Conservation (phyloP, 2,329 filamentous ascomycete species). For the Aureobasidium sp. region DNA sequence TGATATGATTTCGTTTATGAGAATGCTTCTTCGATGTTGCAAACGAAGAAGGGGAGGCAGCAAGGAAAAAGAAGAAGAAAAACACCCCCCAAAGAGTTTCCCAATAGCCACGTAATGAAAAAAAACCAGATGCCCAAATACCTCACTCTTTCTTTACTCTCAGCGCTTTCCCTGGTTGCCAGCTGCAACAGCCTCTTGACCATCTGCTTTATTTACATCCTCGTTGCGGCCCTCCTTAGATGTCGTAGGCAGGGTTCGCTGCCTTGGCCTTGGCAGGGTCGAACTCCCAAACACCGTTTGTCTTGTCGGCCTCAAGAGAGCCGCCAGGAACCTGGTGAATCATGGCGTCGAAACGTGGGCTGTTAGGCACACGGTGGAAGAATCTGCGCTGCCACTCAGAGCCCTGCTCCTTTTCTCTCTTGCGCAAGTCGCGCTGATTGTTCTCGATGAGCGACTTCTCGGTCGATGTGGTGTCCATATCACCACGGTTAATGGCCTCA, state of each 20-base stretch:
- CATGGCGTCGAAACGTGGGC: constrained; percentile 40
- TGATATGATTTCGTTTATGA: neutral
- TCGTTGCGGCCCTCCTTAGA: neutral
- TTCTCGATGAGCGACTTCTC: constrained; percentile 91
- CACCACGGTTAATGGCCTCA: constrained; percentile 66
- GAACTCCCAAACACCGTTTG: constrained; percentile 62
- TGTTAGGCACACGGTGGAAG: constrained; percentile 47
- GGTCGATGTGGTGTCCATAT: constrained; percentile 68
- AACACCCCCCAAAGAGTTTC: neutral
- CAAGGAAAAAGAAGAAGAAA: neutral
- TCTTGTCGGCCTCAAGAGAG: constrained; percentile 52
- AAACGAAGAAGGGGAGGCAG: neutral
- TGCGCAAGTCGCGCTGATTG: constrained; percentile 68
- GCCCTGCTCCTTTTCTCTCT: constrained; percentile 65
- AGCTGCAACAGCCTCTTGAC: neutral
- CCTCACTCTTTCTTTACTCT: neutral
- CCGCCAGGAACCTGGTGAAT: constrained; percentile 34
- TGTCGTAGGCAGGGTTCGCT: constrained; percentile 1
- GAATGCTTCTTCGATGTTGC: neutral
- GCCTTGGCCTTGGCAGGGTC: constrained; percentile 4
- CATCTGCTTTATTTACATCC: neutral
- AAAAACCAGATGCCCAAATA: neutral
- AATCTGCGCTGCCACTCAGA: constrained; percentile 75
- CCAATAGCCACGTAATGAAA: neutral
- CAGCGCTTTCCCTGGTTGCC: neutral